phyloP scores from a whole-genome alignment of 352 stramenopile genomes.

The Phytophthora citrophthora region DNA sequence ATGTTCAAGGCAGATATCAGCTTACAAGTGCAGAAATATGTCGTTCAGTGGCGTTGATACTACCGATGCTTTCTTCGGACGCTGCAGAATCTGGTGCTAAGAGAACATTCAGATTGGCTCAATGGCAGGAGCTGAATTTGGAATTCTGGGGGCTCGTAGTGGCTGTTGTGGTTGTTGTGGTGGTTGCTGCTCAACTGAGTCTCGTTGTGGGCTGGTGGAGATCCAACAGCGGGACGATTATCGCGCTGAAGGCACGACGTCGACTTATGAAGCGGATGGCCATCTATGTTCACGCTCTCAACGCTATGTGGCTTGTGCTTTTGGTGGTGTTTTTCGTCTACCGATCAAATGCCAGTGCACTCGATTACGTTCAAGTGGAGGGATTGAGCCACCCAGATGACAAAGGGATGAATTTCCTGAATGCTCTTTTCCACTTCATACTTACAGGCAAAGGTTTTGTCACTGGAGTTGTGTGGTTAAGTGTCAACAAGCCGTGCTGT shows the following conservation, averaged over 20 bases:
- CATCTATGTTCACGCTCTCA: slow-evolving; percentile 74
- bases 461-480: slow-evolving; percentile 67
- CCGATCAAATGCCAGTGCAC: slow-evolving; percentile 47
- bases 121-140: slow-evolving; percentile 71
- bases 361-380: slow-evolving; percentile 44
- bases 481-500: slow-evolving; percentile 70
- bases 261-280: slow-evolving; percentile 82
- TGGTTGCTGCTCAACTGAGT: slow-evolving; percentile 62
- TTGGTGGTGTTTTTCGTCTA: slow-evolving; percentile 72
- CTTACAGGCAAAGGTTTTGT: slow-evolving; percentile 73
- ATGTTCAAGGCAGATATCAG: slow-evolving; percentile 42
- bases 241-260: slow-evolving; percentile 67
- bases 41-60: slow-evolving; percentile 47
- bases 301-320: slow-evolving; percentile 66
- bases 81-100: slow-evolving; percentile 15
- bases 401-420: slow-evolving; percentile 41
- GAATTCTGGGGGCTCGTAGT: slow-evolving; percentile 67
- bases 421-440: slow-evolving; percentile 65
- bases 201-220: slow-evolving; percentile 78
- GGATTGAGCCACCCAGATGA: background rate
- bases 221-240: slow-evolving; percentile 79
- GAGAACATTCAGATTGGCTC: slow-evolving; percentile 33
- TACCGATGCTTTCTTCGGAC: slow-evolving; percentile 55
- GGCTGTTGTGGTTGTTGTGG: slow-evolving; percentile 60
- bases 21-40: slow-evolving; percentile 61